phyloP scores from a whole-genome alignment of 495 filamentous ascomycete species.

The Polyplosphaeria fusca region DNA sequence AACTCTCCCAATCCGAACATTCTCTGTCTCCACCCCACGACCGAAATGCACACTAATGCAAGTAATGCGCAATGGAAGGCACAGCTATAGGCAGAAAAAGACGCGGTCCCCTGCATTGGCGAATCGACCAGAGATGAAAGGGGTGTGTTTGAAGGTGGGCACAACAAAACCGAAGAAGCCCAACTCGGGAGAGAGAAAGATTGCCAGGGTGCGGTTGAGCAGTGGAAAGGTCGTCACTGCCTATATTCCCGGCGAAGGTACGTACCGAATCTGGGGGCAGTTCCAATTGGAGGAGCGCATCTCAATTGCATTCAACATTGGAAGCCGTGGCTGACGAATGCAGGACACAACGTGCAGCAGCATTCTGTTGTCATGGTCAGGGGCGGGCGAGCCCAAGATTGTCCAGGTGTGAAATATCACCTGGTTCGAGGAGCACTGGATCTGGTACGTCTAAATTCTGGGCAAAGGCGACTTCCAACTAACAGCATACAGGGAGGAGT shows the following conservation, averaged over 20 bases:
- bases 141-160: conserved; percentile 88
- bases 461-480: conserved; percentile 5
- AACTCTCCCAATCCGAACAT: conserved; percentile 24
- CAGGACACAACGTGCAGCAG: conserved; percentile 96
- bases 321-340: neutral
- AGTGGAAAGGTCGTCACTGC: conserved; percentile 80
- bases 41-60: conserved; percentile 43
- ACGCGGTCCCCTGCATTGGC: conserved; percentile 79
- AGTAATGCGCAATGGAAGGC: conserved; percentile 59
- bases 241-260: conserved; percentile 93
- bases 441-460: conserved; percentile 61
- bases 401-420: conserved; percentile 95
- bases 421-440: conserved; percentile 89
- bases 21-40: conserved; percentile 26
- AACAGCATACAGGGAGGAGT: conserved; percentile 75
- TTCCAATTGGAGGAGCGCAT: conserved; percentile 5
- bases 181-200: conserved; percentile 93
- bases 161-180: conserved; percentile 97
- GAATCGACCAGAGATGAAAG: conserved; percentile 78
- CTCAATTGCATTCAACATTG: neutral
- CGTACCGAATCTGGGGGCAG: conserved; percentile 1
- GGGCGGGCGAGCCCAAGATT: conserved; percentile 91
- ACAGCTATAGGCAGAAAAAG: conserved; percentile 65
- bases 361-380: conserved; percentile 94
- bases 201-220: conserved; percentile 80